A percentile compares a stretch with the other conserved stretches of the same genome.
Evolutionary conservation across 2,329 filamentous ascomycete species (phyloP).

Genomic region (Colletotrichum phormii): DNA sequence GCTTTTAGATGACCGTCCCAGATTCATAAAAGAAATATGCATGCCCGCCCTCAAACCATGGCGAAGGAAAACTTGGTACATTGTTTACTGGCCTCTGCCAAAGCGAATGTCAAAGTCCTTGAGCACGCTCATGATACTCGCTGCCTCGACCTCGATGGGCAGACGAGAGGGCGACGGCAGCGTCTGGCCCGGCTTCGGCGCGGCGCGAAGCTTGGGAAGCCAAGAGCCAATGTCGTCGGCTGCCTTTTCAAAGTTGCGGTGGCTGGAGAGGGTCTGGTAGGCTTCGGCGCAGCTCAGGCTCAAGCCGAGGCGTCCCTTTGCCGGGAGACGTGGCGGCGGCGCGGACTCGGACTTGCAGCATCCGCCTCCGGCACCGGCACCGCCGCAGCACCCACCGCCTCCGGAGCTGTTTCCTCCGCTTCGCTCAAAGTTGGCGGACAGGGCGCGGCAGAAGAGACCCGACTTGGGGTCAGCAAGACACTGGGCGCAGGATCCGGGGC

Average conservation of each 20-base stretch:
- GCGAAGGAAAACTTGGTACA: background rate
- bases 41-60: background rate
- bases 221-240: slow-evolving; percentile 80
- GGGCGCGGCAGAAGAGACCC: slow-evolving; percentile 84
- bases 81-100: slow-evolving; percentile 49
- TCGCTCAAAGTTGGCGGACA: slow-evolving; percentile 73
- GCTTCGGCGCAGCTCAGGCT: slow-evolving; percentile 81
- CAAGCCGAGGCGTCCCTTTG: slow-evolving; percentile 55
- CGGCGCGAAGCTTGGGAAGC: slow-evolving; percentile 78
- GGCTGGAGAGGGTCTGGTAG: slow-evolving; percentile 82
- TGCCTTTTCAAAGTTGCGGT: slow-evolving; percentile 80
- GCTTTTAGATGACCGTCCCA: background rate
- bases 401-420: slow-evolving; percentile 48
- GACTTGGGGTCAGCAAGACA: slow-evolving; percentile 83
- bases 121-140: slow-evolving; percentile 87
- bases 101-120: slow-evolving; percentile 85
- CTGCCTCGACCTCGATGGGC: slow-evolving; percentile 83
- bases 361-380: slow-evolving; percentile 67
- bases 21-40: background rate
- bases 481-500: slow-evolving; percentile 83
- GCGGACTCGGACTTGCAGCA: slow-evolving; percentile 70
- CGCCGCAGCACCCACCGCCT: slow-evolving; percentile 67
- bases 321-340: slow-evolving; percentile 41
- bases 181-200: slow-evolving; percentile 52
- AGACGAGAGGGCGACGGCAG: slow-evolving; percentile 51